Evolutionary conservation across 257 asterid genomes (phyloP), one percentile per base, ranked within the genome.

Genomic region (Osmanthus fragrans): DNA sequence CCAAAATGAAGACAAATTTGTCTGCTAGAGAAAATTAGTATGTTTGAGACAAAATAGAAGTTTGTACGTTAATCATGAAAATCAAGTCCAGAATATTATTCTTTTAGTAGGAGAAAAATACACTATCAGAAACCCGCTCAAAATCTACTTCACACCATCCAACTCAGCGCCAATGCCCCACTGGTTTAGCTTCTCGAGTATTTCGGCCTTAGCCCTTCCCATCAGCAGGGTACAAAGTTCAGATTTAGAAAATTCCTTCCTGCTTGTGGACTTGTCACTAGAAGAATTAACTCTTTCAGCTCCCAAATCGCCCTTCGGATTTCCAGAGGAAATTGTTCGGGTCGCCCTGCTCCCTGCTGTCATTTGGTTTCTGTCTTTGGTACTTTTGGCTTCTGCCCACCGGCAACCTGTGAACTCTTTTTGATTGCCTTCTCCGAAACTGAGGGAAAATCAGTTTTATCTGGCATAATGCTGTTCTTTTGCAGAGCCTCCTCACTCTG

Each of bases 131-230:
- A 47, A 7, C 56, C 4, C 1, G n/a, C 15, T 7, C 56, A 47
- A 42, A 47, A 47, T 47, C n/a, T 47, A 47, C 56, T 47, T 47
- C 19, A 7, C 56, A 3, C 51, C 51, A 42, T 42, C 51, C 18
- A 12, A 42, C 18, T 80, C 73, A 69, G 85, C 76, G 73, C 45
- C 40, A 66, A 74, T 63, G 51, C 80, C 80, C 88, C 82, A 78
- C 73, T 82, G 80, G 21, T 80, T 78, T 11, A 89, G 76, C 76
- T 73, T 84, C 82, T 77, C 65, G 11, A 23, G 67, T 47, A 91
- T 76, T 71, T 77, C 91, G 80, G 34, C 69, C 84, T 64, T 87
- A 18, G 91, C 94, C 85, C 76, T 88, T 13, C 8, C 68, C 77
- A 73, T 51, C 82, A 91, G 81, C 87, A 83, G 56, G 63, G 2